A percentile compares a stretch with the other conserved stretches of the same genome.
Evolutionary conservation across 2,329 filamentous ascomycete genomes (phyloP).

Genomic region (Trichoderma brevicompactum): DNA sequence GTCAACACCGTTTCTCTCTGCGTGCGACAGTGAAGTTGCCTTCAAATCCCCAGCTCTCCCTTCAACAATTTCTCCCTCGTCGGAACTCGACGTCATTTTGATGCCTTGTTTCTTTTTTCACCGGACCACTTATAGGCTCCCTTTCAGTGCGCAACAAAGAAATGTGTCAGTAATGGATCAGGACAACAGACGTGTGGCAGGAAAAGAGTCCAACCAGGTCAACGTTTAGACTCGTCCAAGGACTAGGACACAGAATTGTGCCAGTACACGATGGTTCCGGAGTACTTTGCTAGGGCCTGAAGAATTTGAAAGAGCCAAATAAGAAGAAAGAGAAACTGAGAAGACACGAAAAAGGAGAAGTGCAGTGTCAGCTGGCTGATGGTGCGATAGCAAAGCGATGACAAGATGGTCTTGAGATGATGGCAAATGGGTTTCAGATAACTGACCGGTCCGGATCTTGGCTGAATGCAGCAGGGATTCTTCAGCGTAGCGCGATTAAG

Average conservation of each 20-base stretch:
- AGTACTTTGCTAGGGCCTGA: no score
- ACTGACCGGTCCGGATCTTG: neutral
- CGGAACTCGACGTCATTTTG: conserved; percentile 64
- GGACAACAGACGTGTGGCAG: conserved; percentile 37
- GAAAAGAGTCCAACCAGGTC: conserved; percentile 51
- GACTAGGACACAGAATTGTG: conserved; percentile 38
- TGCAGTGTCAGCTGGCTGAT: neutral
- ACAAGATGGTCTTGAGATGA: conserved; percentile 7
- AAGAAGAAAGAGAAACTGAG: neutral
- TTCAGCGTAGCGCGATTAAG: conserved; percentile 19
- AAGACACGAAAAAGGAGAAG: neutral
- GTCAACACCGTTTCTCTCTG: conserved; percentile 87
- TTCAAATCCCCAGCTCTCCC: conserved; percentile 67
- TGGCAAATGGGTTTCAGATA: conserved; percentile 24
- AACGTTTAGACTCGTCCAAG: conserved; percentile 45
- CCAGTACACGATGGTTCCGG: neutral
- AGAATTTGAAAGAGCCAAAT: neutral
- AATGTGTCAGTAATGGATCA: conserved; percentile 45
- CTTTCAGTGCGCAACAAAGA: conserved; percentile 33
- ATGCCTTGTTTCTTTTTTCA: conserved; percentile 11
- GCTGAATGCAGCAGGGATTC: conserved; percentile 5
- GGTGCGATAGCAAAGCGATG: conserved; percentile 1
- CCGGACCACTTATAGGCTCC: conserved; percentile 33
- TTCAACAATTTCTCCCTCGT: conserved; percentile 87
- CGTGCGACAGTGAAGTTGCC: conserved; percentile 83